Conservation (phyloP, 2,329 filamentous ascomycete genomes). For the Didymella segeticola region DNA sequence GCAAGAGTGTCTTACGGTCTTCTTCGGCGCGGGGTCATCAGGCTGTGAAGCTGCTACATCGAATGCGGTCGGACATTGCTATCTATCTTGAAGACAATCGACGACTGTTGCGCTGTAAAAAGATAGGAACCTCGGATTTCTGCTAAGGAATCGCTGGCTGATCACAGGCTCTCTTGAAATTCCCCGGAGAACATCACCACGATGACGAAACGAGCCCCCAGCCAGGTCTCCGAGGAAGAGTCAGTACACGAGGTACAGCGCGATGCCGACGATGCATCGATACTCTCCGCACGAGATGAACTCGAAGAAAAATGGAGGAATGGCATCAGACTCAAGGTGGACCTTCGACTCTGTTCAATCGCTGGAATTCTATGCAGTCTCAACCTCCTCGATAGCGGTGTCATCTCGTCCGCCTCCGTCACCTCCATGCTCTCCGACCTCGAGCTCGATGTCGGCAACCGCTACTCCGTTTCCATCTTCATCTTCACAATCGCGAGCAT, state of each 20-base stretch:
- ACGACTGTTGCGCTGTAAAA: neutral
- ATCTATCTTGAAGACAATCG: neutral
- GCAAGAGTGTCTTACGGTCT: neutral
- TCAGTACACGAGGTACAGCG: constrained; percentile 25
- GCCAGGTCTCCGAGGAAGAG: constrained; percentile 21
- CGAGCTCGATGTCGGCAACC: constrained; percentile 65
- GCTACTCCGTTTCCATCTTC: constrained; percentile 74
- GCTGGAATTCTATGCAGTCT: constrained; percentile 73
- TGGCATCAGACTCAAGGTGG: constrained; percentile 67
- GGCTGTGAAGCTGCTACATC: neutral
- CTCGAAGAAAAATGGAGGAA: constrained; percentile 49
- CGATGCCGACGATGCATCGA: constrained; percentile 14
- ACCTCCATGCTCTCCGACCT: constrained; percentile 72
- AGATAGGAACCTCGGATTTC: no score
- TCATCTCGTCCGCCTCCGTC: constrained; percentile 73
- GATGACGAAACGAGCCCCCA: constrained; percentile 25
- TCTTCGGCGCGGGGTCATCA: neutral
- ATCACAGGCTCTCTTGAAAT: neutral
- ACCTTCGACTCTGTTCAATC: constrained; percentile 72
- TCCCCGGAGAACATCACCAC: neutral
- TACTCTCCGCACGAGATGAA: constrained; percentile 19
- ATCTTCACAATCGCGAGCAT: constrained; percentile 75
- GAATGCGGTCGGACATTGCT: neutral
- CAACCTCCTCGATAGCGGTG: constrained; percentile 72
- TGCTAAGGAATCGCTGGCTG: no score